Evolutionary conservation across 1,284 basidiomycete genomes (phyloP), one percentile per base, ranked within the genome.

Genomic region (Calocybe gambosa): DNA sequence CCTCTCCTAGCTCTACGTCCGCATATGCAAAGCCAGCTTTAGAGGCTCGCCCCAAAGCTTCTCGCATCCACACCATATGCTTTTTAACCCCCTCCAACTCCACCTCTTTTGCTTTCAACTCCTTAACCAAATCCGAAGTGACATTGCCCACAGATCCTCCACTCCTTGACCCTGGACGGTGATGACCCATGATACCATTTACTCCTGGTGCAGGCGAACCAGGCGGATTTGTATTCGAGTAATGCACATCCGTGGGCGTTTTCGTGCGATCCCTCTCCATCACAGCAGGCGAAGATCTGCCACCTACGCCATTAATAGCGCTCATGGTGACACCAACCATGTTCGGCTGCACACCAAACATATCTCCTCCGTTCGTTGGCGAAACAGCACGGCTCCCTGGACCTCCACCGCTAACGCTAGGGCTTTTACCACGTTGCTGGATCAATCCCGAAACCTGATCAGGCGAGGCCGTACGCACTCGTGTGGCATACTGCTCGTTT

Each of bases 51-150:
- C 74, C 68, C 39, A 98, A 70, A 4, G 89, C 85, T 34, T 87
- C 83, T 62, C 82, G 85, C 80, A 97, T 85, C 83, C 94, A 96
- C 20, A 73, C 71, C 67, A 93, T 85, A 53, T 89, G 80, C 59
- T 82, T 85, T 71, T 79, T 84, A 57, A 88, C 65, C 28, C 71
- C 71, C 53, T 94, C 92, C 26, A 93, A 62, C 60, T 95, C 93
- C 23, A 75, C 70, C 55, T 93, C 90, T 59, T 85, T 90, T 20
- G 76, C 74, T 64, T 87, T 91, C 48, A 92, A 66, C 55, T 92
- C 89, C 29, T 80, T 74, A 41, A 89, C 67, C 48, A 91, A 64
- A 60, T 93, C 89, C 5, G 81, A 78, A 1, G 85, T 74, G 10
- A 84, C 71, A 58, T 79, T 85, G 12, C 83, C 80, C 0, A 82